phyloP scores from a whole-genome alignment of 116 monocot genomes.

The Thalassia testudinum region DNA sequence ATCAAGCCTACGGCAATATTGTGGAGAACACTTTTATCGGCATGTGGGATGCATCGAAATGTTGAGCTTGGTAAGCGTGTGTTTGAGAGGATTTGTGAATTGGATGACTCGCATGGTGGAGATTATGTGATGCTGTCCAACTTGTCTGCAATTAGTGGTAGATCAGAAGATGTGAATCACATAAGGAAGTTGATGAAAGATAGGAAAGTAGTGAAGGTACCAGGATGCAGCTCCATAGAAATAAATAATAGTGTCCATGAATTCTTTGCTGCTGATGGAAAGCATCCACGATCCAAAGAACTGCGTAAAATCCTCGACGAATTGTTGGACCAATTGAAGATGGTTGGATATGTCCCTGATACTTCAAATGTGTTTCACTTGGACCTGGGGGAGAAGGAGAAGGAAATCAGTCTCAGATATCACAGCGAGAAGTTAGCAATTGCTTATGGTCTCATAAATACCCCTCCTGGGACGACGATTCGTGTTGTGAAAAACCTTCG shows the following conservation, averaged over 20 bases:
- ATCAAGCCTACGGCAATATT: slow-evolving; percentile 50
- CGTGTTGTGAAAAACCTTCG: slow-evolving; percentile 70
- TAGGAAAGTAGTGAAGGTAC: slow-evolving; percentile 46
- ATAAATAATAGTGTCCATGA: slow-evolving; percentile 50
- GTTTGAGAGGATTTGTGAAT: slow-evolving; percentile 43
- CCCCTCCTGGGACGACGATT: slow-evolving; percentile 41
- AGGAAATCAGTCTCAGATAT: slow-evolving; percentile 50
- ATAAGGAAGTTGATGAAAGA: slow-evolving; percentile 55
- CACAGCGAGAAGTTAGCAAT: slow-evolving; percentile 90
- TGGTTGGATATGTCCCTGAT: slow-evolving; percentile 50
- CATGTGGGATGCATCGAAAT: slow-evolving; percentile 39
- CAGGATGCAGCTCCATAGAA: slow-evolving; percentile 78
- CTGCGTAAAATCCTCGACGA: slow-evolving; percentile 41
- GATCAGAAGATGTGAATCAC: slow-evolving; percentile 40
- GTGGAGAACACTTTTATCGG: slow-evolving; percentile 65
- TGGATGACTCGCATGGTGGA: slow-evolving; percentile 63
- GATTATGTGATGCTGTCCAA: slow-evolving; percentile 80
- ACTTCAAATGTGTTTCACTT: slow-evolving; percentile 41
- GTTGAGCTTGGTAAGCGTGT: slow-evolving; percentile 53
- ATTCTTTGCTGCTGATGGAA: slow-evolving; percentile 63
- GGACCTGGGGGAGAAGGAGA: slow-evolving; percentile 51
- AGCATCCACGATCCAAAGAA: slow-evolving; percentile 36
- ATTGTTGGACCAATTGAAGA: slow-evolving; percentile 42
- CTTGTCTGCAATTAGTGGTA: slow-evolving; percentile 33
- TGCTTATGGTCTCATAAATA: slow-evolving; percentile 64